Conservation (phyloP, 2,329 filamentous ascomycete species). For the Daldinia eschscholtzii region DNA sequence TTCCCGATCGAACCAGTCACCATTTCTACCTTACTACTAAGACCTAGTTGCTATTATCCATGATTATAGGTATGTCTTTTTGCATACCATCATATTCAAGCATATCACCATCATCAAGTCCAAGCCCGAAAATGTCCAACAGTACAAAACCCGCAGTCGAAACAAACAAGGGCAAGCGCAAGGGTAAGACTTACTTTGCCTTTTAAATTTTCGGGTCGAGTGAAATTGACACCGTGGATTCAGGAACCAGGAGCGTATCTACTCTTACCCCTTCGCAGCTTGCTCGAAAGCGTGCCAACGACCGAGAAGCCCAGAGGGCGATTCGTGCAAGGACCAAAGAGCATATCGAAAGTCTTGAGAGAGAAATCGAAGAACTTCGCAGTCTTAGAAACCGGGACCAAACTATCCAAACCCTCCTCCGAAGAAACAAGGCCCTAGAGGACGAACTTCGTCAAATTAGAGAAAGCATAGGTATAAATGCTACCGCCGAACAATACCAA, state of each 20-base stretch:
- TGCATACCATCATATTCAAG: conserved; percentile 25
- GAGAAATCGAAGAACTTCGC: conserved; percentile 78
- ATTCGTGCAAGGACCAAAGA: conserved; percentile 89
- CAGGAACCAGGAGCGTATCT: conserved; percentile 81
- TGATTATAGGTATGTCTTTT: conserved; percentile 33
- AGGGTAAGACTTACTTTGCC: conserved; percentile 46
- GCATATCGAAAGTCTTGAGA: conserved; percentile 84
- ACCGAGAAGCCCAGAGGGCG: conserved; percentile 88
- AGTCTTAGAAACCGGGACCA: conserved; percentile 62
- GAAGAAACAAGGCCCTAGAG: conserved; percentile 67
- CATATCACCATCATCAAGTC: conserved; percentile 32
- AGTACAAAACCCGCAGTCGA: conserved; percentile 47
- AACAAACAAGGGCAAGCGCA: conserved; percentile 50
- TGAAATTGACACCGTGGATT: conserved; percentile 27
- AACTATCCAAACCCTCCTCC: conserved; percentile 65
- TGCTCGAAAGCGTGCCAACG: conserved; percentile 90
- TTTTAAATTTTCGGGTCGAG: not conserved
- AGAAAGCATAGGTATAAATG: conserved; percentile 60
- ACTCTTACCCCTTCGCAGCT: conserved; percentile 90
- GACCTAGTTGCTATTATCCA: conserved; percentile 1
- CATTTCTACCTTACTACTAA: not conserved
- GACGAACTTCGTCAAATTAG: conserved; percentile 63
- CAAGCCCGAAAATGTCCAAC: conserved; percentile 40
- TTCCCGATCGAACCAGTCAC: not conserved
- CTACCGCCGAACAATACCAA: conserved; percentile 48